These are phyloP conservation scores for Komagataea norvegica DNA, from an alignment of 1,139 yeast genomes.

Conservation along the genomic window DNA sequence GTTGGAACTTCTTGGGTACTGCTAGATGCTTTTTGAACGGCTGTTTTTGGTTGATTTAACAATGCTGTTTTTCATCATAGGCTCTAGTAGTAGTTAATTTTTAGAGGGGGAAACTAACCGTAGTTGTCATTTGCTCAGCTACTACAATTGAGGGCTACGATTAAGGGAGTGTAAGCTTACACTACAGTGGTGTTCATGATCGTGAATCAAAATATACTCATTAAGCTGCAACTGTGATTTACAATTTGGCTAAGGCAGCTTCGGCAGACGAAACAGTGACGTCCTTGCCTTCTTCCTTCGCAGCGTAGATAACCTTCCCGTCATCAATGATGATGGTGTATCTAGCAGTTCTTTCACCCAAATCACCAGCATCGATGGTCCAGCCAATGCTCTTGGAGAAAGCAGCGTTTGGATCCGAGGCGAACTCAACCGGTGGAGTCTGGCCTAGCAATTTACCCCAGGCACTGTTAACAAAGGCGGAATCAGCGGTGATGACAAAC, in stretches of 20 bases:
- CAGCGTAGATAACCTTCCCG: constrained; percentile 62
- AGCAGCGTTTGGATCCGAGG: constrained; percentile 63
- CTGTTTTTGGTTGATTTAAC: background rate
- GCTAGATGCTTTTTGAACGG: background rate
- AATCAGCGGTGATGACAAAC: constrained; percentile 71
- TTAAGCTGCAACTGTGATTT: too few species aligned
- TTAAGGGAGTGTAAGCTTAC: too few species aligned
- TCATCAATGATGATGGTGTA: constrained; percentile 66
- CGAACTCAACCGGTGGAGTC: constrained; percentile 52
- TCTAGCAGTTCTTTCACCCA: constrained; percentile 64
- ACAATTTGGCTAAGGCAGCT: constrained; percentile 42
- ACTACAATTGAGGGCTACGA: too few species aligned
- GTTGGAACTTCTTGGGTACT: too few species aligned
- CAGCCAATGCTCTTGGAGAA: constrained; percentile 63
- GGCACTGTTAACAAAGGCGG: constrained; percentile 74
- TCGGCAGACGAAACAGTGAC: constrained; percentile 63
- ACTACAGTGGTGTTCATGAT: background rate
- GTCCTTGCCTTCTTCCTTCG: constrained; percentile 56
- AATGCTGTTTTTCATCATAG: background rate
- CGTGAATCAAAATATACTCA: background rate
- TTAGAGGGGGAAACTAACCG: too few species aligned
- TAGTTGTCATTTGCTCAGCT: too few species aligned
- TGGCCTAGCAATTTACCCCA: constrained; percentile 71
- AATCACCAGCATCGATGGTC: constrained; percentile 47
- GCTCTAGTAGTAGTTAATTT: too few species aligned